Evolutionary conservation across 768 basidiomycete genomes (phyloP), one percentile per base, ranked within the genome.

Genomic region (Hericium erinaceus): DNA sequence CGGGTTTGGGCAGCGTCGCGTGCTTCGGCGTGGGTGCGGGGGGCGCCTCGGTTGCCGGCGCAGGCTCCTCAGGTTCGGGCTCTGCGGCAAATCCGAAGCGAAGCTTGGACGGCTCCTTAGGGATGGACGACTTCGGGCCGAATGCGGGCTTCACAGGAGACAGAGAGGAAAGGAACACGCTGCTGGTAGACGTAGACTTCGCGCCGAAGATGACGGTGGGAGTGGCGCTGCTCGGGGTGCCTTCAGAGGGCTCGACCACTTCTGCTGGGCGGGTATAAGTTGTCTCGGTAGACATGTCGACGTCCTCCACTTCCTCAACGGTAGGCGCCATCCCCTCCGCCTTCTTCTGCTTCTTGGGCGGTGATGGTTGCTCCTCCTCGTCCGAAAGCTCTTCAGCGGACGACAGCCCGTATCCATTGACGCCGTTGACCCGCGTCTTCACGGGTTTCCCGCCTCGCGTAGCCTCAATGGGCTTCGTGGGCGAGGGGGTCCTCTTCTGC

Each of bases 61-160:
- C 49, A 48, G 61, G 22, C 6, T 56, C 56, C 20, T 56, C 41
- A 9, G 58, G 49, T 51, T 64, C 58, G 10, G 39, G 49, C 55
- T 85, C 85, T 2, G 80, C 77, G 50, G 82, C 80, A 68, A 85
- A 81, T 62, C 87, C 87, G 63, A 77, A 85, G 26, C 89, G 80
- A 57, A 91, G 74, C 65, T 89, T 90, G 58, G 89, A 89, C 2
- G 89, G 87, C 56, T 87, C 85, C 65, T 83, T 87, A 1, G 89
- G 89, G 9, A 78, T 77, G 26, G 75, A 80, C 2, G 78, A 70
- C 66, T 83, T 86, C 44, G 26, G 15, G 9, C 49, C 49, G 26
- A 51, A 51, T 4, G 49, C 49, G 26, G 49, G 26, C 28, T 51
- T 51, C 24, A 16, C 15, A 16, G 70, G 65, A n/a, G 64, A 52